Conservation (phyloP, 2,329 filamentous ascomycete species). For the Fusarium sterilihyphosum region DNA sequence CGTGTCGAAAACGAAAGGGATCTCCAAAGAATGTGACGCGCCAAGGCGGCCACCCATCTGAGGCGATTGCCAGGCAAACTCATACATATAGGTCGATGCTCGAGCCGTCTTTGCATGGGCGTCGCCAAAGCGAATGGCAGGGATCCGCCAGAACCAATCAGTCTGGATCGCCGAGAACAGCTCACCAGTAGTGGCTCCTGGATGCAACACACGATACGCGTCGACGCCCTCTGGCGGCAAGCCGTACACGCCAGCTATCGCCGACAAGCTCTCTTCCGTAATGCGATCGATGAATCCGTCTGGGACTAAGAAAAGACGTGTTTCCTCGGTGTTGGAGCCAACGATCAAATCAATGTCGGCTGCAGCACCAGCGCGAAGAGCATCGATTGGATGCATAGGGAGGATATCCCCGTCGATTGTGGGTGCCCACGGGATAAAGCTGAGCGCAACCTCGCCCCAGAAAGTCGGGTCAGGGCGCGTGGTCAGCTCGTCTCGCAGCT, state of each 20-base stretch:
- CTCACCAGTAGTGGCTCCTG: neutral
- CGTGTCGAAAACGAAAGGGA: neutral
- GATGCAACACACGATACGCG: neutral
- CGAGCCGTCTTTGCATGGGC: neutral
- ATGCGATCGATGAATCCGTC: neutral
- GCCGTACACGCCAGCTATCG: neutral
- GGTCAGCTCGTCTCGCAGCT: neutral
- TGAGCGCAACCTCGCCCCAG: neutral
- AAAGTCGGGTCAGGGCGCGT: neutral
- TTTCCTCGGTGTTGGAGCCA: neutral
- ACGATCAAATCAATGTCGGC: neutral
- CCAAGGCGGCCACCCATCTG: neutral
- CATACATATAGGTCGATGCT: neutral
- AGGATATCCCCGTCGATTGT: neutral
- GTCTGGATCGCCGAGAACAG: neutral
- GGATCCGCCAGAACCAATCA: neutral
- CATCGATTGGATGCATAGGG: neutral
- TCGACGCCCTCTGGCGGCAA: neutral
- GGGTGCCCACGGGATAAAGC: neutral
- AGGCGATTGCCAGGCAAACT: neutral
- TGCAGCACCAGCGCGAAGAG: neutral
- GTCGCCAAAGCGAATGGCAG: neutral
- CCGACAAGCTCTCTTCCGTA: accelerated
- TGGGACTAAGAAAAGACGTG: neutral
- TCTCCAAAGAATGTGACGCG: neutral